Evolutionary conservation across 768 basidiomycete genomes (phyloP).

Genomic region (Lactarius evosmus): DNA sequence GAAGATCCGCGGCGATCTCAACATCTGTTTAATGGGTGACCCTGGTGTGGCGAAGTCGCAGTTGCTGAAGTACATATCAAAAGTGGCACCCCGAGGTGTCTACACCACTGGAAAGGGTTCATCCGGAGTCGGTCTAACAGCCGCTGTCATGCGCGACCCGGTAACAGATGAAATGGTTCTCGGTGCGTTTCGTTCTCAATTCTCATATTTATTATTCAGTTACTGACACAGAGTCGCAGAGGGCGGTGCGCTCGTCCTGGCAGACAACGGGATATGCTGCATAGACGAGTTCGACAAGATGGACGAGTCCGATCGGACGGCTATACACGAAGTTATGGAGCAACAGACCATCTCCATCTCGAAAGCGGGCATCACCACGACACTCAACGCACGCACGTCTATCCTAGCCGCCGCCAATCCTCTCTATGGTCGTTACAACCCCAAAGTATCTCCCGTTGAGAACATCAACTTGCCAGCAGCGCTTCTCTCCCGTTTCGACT

Average conservation of each 20-base stretch:
- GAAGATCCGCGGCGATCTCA: slow-evolving; percentile 98
- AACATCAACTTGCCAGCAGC: slow-evolving; percentile 99
- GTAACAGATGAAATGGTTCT: slow-evolving; percentile 99
- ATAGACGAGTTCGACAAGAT: slow-evolving; percentile 99
- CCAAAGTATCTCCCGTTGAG: slow-evolving; percentile 95
- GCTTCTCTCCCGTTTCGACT: slow-evolving; percentile 91
- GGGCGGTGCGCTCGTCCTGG: slow-evolving; percentile 98
- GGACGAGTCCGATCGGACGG: slow-evolving; percentile 96
- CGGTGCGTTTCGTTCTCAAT: slow-evolving; percentile 51
- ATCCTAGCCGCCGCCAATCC: slow-evolving; percentile 98
- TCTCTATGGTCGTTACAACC: slow-evolving; percentile 95
- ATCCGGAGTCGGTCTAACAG: slow-evolving; percentile 97
- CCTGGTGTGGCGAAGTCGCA: slow-evolving; percentile 99
- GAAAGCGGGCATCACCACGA: slow-evolving; percentile 98
- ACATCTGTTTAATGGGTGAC: slow-evolving; percentile 98
- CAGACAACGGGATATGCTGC: slow-evolving; percentile 99
- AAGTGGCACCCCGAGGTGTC: slow-evolving; percentile 94
- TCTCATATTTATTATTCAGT: slow-evolving; percentile 1
- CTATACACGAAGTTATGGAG: slow-evolving; percentile 99
- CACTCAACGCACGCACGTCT: slow-evolving; percentile 94
- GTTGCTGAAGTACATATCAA: slow-evolving; percentile 95
- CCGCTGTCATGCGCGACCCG: slow-evolving; percentile 98
- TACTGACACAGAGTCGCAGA: slow-evolving; percentile 47
- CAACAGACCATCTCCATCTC: slow-evolving; percentile 99
- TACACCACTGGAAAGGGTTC: slow-evolving; percentile 99